These are phyloP conservation scores for Lactarius hengduanensis DNA, from an alignment of 768 basidiomycete species.

Conservation along the genomic window DNA sequence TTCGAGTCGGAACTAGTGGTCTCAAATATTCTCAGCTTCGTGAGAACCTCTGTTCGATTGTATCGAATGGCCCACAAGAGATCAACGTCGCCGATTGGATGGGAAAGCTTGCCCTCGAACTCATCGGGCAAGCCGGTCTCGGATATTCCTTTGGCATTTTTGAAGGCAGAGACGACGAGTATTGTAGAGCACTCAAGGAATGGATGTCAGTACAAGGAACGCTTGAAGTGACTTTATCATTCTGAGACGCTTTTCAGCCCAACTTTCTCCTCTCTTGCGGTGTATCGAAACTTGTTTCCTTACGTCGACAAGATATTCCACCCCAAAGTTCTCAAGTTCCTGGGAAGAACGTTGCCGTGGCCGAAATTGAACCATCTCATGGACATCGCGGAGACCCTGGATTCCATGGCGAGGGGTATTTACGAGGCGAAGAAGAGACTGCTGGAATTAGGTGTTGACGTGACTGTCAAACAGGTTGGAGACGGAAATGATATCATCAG, in stretches of 20 bases:
- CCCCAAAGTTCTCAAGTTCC: constrained; percentile 34
- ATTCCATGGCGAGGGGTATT: too few species aligned
- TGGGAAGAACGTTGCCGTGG: constrained; percentile 38
- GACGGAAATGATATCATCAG: constrained; percentile 48
- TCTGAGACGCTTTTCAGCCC: constrained; percentile 19
- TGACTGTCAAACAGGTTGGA: constrained; percentile 36
- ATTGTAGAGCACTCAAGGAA: constrained; percentile 23
- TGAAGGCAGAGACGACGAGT: background rate
- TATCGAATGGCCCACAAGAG: too few species aligned
- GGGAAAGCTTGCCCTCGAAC: constrained; percentile 31
- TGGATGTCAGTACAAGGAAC: constrained; percentile 10
- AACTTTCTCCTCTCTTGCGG: constrained; percentile 2
- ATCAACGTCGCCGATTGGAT: too few species aligned
- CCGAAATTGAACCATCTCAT: constrained; percentile 35
- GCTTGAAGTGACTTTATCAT: too few species aligned
- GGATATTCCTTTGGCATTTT: constrained; percentile 30
- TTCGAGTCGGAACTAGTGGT: too few species aligned
- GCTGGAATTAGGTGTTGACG: constrained; percentile 38
- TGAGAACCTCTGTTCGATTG: too few species aligned
- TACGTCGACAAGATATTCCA: constrained; percentile 1
- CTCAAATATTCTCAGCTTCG: too few species aligned
- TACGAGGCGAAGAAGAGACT: constrained; percentile 40
- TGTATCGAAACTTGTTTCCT: constrained; percentile 21
- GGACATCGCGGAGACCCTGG: constrained; percentile 40
- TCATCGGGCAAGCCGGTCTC: constrained; percentile 31